A percentile compares a stretch with the other conserved stretches of the same genome.
phyloP scores from a whole-genome alignment of 2,329 filamentous ascomycete species.

The Cladophialophora psammophila region DNA sequence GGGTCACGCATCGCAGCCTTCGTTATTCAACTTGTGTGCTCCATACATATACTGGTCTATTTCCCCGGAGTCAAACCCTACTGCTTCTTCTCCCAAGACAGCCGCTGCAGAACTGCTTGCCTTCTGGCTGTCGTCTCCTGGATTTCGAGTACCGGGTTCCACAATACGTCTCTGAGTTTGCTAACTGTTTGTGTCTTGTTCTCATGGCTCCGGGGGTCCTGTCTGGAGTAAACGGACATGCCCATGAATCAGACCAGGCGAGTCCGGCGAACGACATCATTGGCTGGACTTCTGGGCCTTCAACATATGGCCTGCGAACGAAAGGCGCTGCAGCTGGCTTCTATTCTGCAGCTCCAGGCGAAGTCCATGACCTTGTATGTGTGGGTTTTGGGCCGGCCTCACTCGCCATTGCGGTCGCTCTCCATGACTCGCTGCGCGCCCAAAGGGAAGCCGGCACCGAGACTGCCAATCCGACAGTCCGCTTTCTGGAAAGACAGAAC shows the following conservation, averaged over 20 bases:
- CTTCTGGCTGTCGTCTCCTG: background rate
- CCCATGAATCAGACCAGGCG: background rate
- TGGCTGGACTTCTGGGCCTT: slow-evolving; percentile 6
- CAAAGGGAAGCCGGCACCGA: slow-evolving; percentile 48
- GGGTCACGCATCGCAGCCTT: slow-evolving; percentile 6
- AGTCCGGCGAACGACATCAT: slow-evolving; percentile 17
- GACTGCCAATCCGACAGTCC: slow-evolving; percentile 69
- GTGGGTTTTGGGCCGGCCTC: slow-evolving; percentile 93
- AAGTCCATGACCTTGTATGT: slow-evolving; percentile 84
- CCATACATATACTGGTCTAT: background rate
- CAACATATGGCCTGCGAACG: slow-evolving; percentile 7
- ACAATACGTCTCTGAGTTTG: background rate
- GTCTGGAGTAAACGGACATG: slow-evolving; percentile 3
- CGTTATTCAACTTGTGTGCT: background rate
- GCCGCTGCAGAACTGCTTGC: background rate
- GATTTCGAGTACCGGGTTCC: background rate
- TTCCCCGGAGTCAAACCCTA: background rate
- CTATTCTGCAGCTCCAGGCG: slow-evolving; percentile 50
- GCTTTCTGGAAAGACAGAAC: slow-evolving; percentile 86
- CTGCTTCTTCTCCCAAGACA: background rate
- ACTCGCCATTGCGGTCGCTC: slow-evolving; percentile 84
- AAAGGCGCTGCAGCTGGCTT: slow-evolving; percentile 15
- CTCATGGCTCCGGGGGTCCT: slow-evolving; percentile 28
- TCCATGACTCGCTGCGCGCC: slow-evolving; percentile 69
- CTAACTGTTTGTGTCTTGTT: background rate